Percentiles rank a stretch among this genome's conserved stretches.
phyloP scores from a whole-genome alignment of 2,329 filamentous ascomycete species.

The Epichloe coenophiala region DNA sequence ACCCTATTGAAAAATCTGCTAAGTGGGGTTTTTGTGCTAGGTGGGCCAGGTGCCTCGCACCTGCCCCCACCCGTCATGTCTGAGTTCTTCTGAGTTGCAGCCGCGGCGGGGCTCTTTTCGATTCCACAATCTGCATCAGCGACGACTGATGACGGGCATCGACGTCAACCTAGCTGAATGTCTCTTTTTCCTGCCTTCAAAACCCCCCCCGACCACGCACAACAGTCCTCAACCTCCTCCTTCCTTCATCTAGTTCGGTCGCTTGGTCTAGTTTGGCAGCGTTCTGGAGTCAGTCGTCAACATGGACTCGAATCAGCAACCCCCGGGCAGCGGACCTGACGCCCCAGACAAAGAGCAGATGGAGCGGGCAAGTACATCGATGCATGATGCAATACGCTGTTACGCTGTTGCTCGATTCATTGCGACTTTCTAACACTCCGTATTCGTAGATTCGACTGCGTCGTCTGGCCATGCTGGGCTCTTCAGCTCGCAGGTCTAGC shows the following conservation, averaged over 20 bases:
- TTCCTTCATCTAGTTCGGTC: no score
- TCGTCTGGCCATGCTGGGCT: constrained; percentile 36
- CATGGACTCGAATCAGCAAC: constrained; percentile 35
- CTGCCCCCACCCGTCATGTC: no score
- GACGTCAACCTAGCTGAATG: neutral
- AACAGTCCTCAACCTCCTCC: neutral
- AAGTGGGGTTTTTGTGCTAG: no score
- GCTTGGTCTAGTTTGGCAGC: neutral
- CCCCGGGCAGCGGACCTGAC: constrained; percentile 28
- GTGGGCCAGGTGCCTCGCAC: no score
- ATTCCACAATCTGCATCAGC: neutral
- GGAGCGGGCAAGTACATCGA: constrained; percentile 32
- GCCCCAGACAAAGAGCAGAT: constrained; percentile 46
- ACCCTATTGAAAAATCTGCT: no score
- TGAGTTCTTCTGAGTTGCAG: neutral
- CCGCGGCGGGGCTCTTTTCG: neutral
- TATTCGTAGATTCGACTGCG: constrained; percentile 32
- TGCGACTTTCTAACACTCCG: neutral
- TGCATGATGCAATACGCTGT: neutral
- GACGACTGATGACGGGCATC: neutral
- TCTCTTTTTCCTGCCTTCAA: neutral
- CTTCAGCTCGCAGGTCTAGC: constrained; percentile 19
- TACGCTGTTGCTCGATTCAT: neutral
- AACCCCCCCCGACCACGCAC: neutral
- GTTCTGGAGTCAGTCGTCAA: constrained; percentile 1